Conservation (phyloP, 2,329 filamentous ascomycete genomes). For the Fusarium torreyae region DNA sequence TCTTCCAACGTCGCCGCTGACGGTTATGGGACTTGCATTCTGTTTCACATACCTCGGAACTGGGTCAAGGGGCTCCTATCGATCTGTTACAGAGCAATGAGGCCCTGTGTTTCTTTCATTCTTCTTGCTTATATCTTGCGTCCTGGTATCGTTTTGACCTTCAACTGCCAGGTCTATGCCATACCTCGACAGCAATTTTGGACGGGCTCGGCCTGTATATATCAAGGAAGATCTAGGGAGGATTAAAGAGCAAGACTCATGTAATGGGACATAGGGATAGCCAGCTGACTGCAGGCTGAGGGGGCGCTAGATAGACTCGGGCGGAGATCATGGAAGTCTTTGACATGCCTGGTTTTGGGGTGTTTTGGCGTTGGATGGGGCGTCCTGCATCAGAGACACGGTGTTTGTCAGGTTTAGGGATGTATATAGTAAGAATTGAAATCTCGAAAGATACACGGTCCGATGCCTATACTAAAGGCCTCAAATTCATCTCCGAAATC, state of each 20-base stretch:
- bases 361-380: constrained; percentile 50
- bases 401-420: constrained; percentile 46
- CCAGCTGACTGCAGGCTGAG: constrained; percentile 15
- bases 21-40: constrained; percentile 49
- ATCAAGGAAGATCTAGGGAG: constrained; percentile 13
- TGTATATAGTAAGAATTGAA: constrained; percentile 31
- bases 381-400: constrained; percentile 49
- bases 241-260: constrained; percentile 12
- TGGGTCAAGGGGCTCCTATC: constrained; percentile 31
- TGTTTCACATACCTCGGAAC: constrained; percentile 47
- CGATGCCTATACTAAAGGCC: too few relatives aligned
- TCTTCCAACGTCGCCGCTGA: constrained; percentile 36
- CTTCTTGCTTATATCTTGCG: constrained; percentile 29
- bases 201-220: constrained; percentile 17
- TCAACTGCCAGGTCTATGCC: constrained; percentile 22
- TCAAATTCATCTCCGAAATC: too few relatives aligned
- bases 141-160: constrained; percentile 15
- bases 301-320: constrained; percentile 37
- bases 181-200: constrained; percentile 21
- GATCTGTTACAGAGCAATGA: constrained; percentile 29
- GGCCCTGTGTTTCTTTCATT: constrained; percentile 33
- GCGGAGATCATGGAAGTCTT: constrained; percentile 27
- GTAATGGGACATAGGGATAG: constrained; percentile 23
- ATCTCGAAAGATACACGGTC: constrained; percentile 2
- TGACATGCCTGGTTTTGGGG: constrained; percentile 41